Evolutionary conservation across 1,284 basidiomycete species (phyloP), one percentile per base, ranked within the genome.

Genomic region (Cryptococcus sp.): DNA sequence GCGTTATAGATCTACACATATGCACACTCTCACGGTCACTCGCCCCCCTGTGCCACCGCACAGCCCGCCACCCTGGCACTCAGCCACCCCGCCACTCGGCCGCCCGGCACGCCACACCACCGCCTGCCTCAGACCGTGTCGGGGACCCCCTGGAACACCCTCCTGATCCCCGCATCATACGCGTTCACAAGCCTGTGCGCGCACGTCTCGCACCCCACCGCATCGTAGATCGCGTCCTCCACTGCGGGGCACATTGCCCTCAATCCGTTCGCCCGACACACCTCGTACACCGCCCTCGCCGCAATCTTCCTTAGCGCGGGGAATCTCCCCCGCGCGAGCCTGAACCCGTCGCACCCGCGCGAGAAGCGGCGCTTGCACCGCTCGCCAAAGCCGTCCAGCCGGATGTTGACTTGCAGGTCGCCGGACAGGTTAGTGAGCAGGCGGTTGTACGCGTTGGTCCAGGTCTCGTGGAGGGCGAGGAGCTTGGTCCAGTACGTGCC

Each of bases 111-210:
- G n/a, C 20, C 33, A 21, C 20, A 2, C 18, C 7, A 20, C 21
- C n/a, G 4, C 15, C 11, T 8, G 8, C 4, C 23, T 43, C 33
- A 9, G 2, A 45, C 16, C 16, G 21, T n/a, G 33, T n/a, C 18
- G n/a, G 42, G 36, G 13, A 45, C n/a, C 12, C 35, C 12, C 15
- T 24, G 28, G 42, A 38, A 49, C 18, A 46, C 33, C 21, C 16
- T 33, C 11, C 48, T 46, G 48, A 59, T 46, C 23, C 50, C 53
- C 23, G 57, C 57, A 9, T 46, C 57, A 55, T 36, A 59, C 21
- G 52, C 57, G 38, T 59, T 59, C 15, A 59, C 43, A 2, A 55
- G 37, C 3, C 57, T 44, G 49, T 59, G 48, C 15, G 53, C 38
- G 33, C 57, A 59, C 2, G 57, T 59, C 16, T 50, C 36, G 28